These are phyloP conservation scores for Helicostylum pulchrum DNA, from an alignment of 192 early-diverging fungal species.

Conservation along the genomic window DNA sequence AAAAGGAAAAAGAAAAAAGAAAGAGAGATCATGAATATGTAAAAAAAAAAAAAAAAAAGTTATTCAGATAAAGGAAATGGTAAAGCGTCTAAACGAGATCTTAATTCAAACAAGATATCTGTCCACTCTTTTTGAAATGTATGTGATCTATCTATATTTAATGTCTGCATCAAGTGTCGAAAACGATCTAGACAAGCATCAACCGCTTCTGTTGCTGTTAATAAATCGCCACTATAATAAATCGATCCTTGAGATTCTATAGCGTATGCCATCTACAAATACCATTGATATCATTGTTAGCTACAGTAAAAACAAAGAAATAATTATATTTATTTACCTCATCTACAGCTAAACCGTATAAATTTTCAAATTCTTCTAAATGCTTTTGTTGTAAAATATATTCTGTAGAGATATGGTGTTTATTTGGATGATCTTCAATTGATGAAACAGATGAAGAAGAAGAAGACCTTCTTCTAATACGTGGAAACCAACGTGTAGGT, in stretches of 20 bases:
- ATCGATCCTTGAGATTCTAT: slow-evolving; percentile 21
- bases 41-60: background rate
- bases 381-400: background rate
- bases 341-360: slow-evolving; percentile 6
- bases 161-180: background rate
- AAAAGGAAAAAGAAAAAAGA: background rate
- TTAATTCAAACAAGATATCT: background rate
- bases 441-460: background rate
- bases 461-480: slow-evolving; percentile 3
- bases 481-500: slow-evolving; percentile 12
- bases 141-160: background rate
- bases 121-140: background rate
- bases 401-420: background rate
- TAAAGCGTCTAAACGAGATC: background rate
- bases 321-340: slow-evolving; percentile 4
- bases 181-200: background rate
- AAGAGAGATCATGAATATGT: slow-evolving; percentile 17
- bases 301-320: no score
- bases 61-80: background rate
- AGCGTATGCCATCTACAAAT: slow-evolving; percentile 19
- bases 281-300: no score
- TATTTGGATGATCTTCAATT: background rate
- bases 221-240: slow-evolving; percentile 18
- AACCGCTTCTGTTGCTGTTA: slow-evolving; percentile 15
- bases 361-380: background rate